These are phyloP conservation scores for Naganishia friedmannii DNA, from an alignment of 768 basidiomycete species.

Conservation along the genomic window DNA sequence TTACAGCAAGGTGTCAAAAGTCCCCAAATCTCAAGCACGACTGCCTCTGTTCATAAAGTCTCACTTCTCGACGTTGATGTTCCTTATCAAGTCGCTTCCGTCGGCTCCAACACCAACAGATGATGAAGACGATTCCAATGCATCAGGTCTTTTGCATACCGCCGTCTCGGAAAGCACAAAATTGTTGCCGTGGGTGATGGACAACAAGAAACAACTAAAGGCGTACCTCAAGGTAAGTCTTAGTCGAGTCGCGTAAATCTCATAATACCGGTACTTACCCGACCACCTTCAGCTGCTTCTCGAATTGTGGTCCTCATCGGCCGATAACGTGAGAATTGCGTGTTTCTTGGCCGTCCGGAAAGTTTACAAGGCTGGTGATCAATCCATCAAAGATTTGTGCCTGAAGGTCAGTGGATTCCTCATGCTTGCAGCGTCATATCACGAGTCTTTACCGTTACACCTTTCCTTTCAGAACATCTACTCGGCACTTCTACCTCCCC, in stretches of 20 bases:
- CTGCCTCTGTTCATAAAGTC: constrained; percentile 83
- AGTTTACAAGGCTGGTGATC: constrained; percentile 73
- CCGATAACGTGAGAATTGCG: constrained; percentile 77
- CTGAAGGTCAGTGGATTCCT: constrained; percentile 65
- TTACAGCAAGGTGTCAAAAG: constrained; percentile 70
- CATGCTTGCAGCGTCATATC: background rate
- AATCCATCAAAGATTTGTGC: constrained; percentile 75
- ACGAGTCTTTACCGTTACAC: background rate
- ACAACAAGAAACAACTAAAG: constrained; percentile 78
- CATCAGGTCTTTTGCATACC: constrained; percentile 54
- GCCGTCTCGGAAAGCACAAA: constrained; percentile 82
- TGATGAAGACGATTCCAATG: constrained; percentile 36
- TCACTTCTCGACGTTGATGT: constrained; percentile 81
- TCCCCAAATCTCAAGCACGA: constrained; percentile 74
- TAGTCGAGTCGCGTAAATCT: background rate
- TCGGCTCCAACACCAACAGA: constrained; percentile 56
- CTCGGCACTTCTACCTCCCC: constrained; percentile 72
- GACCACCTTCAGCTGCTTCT: constrained; percentile 66
- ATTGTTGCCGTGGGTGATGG: constrained; percentile 80
- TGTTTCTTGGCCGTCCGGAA: constrained; percentile 79
- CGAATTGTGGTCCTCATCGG: constrained; percentile 74
- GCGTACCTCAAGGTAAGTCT: constrained; percentile 73
- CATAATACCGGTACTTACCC: constrained; percentile 8
- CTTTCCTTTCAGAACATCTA: constrained; percentile 68
- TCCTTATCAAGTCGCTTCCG: constrained; percentile 70